These are phyloP conservation scores for Fusarium subtropicale DNA, from an alignment of 2,329 filamentous ascomycete species.

Conservation along the genomic window DNA sequence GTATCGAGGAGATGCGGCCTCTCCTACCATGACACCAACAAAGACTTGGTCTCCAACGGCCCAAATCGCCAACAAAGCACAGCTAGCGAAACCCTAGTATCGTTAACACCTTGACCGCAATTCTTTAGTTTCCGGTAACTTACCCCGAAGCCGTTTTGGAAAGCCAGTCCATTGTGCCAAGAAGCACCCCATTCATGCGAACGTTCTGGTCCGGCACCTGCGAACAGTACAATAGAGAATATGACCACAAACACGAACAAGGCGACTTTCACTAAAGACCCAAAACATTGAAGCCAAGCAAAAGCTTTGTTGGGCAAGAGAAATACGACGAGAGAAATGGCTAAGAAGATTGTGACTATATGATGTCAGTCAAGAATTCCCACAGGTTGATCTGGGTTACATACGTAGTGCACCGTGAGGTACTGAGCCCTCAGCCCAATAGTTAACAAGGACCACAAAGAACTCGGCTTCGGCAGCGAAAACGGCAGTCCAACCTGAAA, in stretches of 20 bases:
- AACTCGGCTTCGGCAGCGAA: conserved; percentile 34
- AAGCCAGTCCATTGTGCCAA: conserved; percentile 18
- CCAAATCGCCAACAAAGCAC: conserved; percentile 36
- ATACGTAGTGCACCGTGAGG: conserved; percentile 17
- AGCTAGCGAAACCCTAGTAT: conserved; percentile 35
- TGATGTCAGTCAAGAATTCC: not conserved
- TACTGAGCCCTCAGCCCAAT: conserved; percentile 25
- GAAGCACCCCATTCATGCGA: conserved; percentile 14
- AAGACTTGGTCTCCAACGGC: conserved; percentile 42
- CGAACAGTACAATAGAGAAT: conserved; percentile 22
- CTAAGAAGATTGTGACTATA: conserved; percentile 24
- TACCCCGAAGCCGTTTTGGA: conserved; percentile 35
- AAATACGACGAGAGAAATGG: conserved; percentile 28
- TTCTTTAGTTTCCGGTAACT: too few species aligned
- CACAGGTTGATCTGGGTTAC: not conserved
- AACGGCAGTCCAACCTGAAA: conserved; percentile 35
- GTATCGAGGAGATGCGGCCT: conserved; percentile 32
- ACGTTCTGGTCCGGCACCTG: conserved; percentile 28
- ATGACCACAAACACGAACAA: conserved; percentile 34
- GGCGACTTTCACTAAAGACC: conserved; percentile 33
- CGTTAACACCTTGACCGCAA: too few species aligned
- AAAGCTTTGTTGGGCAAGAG: conserved; percentile 30
- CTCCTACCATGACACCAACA: conserved; percentile 42
- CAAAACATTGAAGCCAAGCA: conserved; percentile 37
- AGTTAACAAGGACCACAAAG: conserved; percentile 26